A percentile compares a stretch with the other conserved stretches of the same genome.
phyloP scores from a whole-genome alignment of 2,329 filamentous ascomycete genomes.

The Verticillium klebahnii region DNA sequence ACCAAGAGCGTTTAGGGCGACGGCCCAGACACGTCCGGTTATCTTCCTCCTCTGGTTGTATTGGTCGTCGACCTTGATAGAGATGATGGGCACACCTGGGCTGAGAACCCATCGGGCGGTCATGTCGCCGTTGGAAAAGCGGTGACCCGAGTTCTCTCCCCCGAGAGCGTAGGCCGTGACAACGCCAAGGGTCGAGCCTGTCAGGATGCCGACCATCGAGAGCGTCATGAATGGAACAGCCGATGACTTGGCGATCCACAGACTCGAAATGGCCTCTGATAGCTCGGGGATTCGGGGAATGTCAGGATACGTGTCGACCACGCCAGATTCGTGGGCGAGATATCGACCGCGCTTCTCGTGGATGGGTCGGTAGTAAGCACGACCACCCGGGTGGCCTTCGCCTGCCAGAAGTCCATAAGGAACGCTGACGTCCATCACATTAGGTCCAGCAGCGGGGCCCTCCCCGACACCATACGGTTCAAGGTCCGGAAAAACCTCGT shows the following conservation, averaged over 20 bases:
- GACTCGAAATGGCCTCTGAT: conserved; percentile 67
- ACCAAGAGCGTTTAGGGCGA: conserved; percentile 87
- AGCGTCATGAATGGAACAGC: conserved; percentile 67
- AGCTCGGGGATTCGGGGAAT: conserved; percentile 72
- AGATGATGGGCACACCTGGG: conserved; percentile 87
- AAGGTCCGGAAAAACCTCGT: conserved; percentile 70
- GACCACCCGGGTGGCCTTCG: conserved; percentile 80
- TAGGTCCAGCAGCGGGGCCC: conserved; percentile 73
- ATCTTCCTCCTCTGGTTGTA: conserved; percentile 68
- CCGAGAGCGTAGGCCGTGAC: conserved; percentile 79
- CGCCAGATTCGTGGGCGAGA: conserved; percentile 55
- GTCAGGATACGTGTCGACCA: conserved; percentile 61
- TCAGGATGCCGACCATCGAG: conserved; percentile 75
- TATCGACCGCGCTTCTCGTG: conserved; percentile 76
- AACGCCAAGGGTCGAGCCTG: conserved; percentile 77
- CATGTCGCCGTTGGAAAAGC: conserved; percentile 68
- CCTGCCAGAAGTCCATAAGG: conserved; percentile 78
- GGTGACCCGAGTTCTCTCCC: conserved; percentile 49
- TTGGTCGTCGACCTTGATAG: conserved; percentile 76
- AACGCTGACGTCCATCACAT: conserved; percentile 88
- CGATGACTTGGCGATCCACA: conserved; percentile 86
- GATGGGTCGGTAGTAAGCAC: conserved; percentile 69
- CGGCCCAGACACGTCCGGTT: conserved; percentile 77
- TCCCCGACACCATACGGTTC: conserved; percentile 73
- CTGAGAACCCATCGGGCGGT: conserved; percentile 87